These are phyloP conservation scores for Aspergillus cavernicola DNA, from an alignment of 495 filamentous ascomycete genomes.

Conservation along the genomic window DNA sequence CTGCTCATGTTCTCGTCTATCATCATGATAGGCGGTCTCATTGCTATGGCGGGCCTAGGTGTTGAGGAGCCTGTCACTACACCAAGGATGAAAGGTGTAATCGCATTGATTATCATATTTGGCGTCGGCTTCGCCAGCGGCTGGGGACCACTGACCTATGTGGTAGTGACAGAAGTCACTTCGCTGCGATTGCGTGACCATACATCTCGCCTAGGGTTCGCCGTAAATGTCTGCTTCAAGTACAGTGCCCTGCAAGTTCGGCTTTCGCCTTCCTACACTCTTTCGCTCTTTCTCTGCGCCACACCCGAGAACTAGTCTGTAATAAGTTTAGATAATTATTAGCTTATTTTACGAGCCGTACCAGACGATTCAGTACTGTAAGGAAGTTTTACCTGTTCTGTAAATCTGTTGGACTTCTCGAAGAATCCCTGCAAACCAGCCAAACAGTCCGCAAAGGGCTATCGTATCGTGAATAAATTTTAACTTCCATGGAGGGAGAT, in stretches of 20 bases:
- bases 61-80: neutral
- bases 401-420: too few relatives aligned
- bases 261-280: neutral
- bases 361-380: too few relatives aligned
- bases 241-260: neutral
- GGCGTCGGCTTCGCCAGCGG: neutral
- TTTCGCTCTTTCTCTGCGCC: too few relatives aligned
- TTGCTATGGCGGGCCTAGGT: neutral
- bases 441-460: too few relatives aligned
- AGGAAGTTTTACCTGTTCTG: too few relatives aligned
- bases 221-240: constrained; percentile 6
- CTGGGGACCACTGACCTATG: constrained; percentile 4
- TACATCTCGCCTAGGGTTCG: constrained; percentile 2
- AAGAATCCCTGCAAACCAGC: too few relatives aligned
- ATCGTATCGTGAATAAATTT: too few relatives aligned
- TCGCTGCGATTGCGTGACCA: constrained; percentile 5
- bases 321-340: too few relatives aligned
- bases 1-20: neutral
- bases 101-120: constrained; percentile 7
- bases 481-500: too few relatives aligned
- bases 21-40: neutral
- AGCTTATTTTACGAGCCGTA: too few relatives aligned
- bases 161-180: neutral
- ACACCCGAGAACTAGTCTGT: too few relatives aligned
- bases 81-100: neutral